Evolutionary conservation across 352 stramenopile genomes (phyloP), one percentile per base, ranked within the genome.

Genomic region (Lagenidium sp.): DNA sequence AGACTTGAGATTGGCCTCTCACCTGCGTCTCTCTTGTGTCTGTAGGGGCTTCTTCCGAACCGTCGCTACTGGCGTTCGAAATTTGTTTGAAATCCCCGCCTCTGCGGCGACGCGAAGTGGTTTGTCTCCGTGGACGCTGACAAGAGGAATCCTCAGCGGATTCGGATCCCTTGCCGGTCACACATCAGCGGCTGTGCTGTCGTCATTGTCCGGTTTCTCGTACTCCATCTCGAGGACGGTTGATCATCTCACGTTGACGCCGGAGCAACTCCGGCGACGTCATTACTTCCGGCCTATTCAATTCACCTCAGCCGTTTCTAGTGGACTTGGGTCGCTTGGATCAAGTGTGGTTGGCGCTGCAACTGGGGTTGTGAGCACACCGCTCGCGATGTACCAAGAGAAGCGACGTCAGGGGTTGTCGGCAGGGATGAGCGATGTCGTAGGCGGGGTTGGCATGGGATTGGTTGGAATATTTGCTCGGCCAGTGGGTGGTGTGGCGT

Each of bases 171-270:
- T 90, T 36, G 47, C 82, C n/a, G 63, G 75, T 1, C 80, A 90
- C 53, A 65, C 75, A 3, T 84, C 77, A 1, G 60, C 74, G 29
- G 80, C 77, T 25, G 69, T 63, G 10, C 64, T 93, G 6, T 75
- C 75, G 6, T 93, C 77, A 0, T 44, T 92, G 19, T 86, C 80
- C 15, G 80, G 77, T 0, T 85, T 92, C 43, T 85, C 74, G 24
- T 86, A 90, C 50, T 86, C 80, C 6, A 72, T 92, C 21, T 92
- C 77, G 0, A 67, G 65, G 5, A 89, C 80, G 28, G 71, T 93
- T 58, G 77, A 93, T 48, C 77, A 90, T 47, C 62, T 93, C 18
- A 84, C 73, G 2, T 49, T 90, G 11, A 62, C 77, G 6, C 58
- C 68, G 1, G 64, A 84, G 6, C 65, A 88, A 47, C 56, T 84